phyloP scores from a whole-genome alignment of 2,329 filamentous ascomycete genomes.

The Cercospora berteroae region DNA sequence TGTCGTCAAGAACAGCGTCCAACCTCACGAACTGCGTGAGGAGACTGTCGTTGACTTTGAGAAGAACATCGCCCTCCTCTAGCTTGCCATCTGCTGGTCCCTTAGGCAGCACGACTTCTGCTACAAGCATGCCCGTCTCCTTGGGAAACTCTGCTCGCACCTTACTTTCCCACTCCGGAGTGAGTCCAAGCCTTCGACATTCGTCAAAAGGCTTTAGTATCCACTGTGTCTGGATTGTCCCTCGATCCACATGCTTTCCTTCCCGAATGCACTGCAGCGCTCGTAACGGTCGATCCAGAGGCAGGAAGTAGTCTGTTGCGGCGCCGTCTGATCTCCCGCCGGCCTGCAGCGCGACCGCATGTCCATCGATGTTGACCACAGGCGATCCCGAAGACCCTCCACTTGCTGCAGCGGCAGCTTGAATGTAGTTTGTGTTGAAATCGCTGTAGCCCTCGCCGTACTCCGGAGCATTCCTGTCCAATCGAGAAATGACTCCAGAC shows the following conservation, averaged over 20 bases:
- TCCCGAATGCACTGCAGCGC: constrained; percentile 83
- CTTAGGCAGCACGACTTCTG: constrained; percentile 88
- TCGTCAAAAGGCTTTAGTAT: constrained; percentile 97
- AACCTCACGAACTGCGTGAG: constrained; percentile 89
- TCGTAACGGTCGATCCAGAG: constrained; percentile 82
- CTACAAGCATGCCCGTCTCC: constrained; percentile 95
- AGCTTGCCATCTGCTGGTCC: constrained; percentile 85
- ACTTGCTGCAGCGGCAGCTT: constrained; percentile 93
- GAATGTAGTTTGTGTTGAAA: constrained; percentile 95
- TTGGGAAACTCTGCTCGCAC: constrained; percentile 81
- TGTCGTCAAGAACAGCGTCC: constrained; percentile 88
- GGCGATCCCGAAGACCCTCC: constrained; percentile 98
- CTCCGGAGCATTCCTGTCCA: constrained; percentile 95
- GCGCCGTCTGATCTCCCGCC: constrained; percentile 92
- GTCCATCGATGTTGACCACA: constrained; percentile 91
- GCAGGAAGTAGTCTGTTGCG: constrained; percentile 95
- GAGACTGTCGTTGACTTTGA: constrained; percentile 90
- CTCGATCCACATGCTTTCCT: constrained; percentile 72
- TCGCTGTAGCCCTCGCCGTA: constrained; percentile 98
- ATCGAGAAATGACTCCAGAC: constrained; percentile 91
- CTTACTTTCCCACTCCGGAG: constrained; percentile 79
- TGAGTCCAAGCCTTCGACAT: constrained; percentile 83
- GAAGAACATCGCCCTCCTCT: constrained; percentile 88
- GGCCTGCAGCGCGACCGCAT: constrained; percentile 87
- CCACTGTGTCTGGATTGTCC: constrained; percentile 98